A percentile compares a stretch with the other conserved stretches of the same genome.
Conservation (phyloP, 108 stramenopile species). For the Fistulifera pelliculosa region DNA sequence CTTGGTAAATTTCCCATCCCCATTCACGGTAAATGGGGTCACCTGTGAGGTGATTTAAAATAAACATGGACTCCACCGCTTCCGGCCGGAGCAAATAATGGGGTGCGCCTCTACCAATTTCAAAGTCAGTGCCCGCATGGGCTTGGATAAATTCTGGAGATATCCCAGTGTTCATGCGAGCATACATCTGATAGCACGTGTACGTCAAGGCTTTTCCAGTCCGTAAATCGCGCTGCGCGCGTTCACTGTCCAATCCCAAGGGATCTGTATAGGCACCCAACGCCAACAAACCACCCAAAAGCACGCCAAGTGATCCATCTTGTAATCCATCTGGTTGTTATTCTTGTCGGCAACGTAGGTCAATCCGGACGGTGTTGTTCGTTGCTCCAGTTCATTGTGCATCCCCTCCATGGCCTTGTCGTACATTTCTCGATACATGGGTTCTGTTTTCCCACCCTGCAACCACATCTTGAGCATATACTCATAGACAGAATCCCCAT, state of each 20-base stretch:
- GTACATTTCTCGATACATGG: slow-evolving; percentile 75
- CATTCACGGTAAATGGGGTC: slow-evolving; percentile 95
- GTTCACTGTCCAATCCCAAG: slow-evolving; percentile 35
- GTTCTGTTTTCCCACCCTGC: slow-evolving; percentile 72
- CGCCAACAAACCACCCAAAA: slow-evolving; percentile 91
- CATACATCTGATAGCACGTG: slow-evolving; percentile 94
- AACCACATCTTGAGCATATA: slow-evolving; percentile 95
- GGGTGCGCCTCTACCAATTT: slow-evolving; percentile 38
- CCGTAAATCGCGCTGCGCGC: slow-evolving; percentile 76
- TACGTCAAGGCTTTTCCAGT: slow-evolving; percentile 81
- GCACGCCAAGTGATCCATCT: slow-evolving; percentile 93
- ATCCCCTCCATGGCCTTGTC: slow-evolving; percentile 84
- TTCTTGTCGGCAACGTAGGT: slow-evolving; percentile 68
- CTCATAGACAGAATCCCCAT: slow-evolving; percentile 84
- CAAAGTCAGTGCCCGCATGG: slow-evolving; percentile 52
- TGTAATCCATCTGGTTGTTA: slow-evolving; percentile 34
- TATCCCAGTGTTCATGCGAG: slow-evolving; percentile 78
- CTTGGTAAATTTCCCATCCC: slow-evolving; percentile 93
- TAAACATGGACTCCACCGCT: slow-evolving; percentile 69
- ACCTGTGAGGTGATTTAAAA: slow-evolving; percentile 72
- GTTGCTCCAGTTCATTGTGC: slow-evolving; percentile 58
- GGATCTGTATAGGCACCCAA: slow-evolving; percentile 88
- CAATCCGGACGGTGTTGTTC: slow-evolving; percentile 60
- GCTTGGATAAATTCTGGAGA: slow-evolving; percentile 78
- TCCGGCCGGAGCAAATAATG: slow-evolving; percentile 91